Evolutionary conservation across 2,329 filamentous ascomycete genomes (phyloP), one percentile per base, ranked within the genome.

Genomic region (Arthroderma sp.): DNA sequence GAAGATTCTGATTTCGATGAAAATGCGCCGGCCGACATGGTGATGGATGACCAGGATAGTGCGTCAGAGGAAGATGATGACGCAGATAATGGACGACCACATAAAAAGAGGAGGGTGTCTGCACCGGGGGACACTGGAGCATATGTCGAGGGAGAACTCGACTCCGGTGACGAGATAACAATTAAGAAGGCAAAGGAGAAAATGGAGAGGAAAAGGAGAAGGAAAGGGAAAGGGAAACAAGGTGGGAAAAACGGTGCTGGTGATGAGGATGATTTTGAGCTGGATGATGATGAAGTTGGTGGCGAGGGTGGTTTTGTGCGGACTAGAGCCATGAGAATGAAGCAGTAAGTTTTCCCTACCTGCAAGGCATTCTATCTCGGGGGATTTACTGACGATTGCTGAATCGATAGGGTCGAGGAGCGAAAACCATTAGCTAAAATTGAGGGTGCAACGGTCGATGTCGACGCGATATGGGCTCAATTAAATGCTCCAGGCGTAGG

Each of bases 91-190:
- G 52, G 56, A 15, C 52, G 53, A 34, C 57, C 62, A 2, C 58
- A 57, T 15, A 68, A 64, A 46, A 61, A 63, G 47, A 58, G 58
- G 31, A 69, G 66, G 47, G 58, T 56, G 4, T 45, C 43, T 9
- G 58, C 51, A 51, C 65, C 56, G 49, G 58, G 38, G 42, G 55
- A 46, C 31, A 54, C 52, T 9, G 57, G 57, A 42, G 46, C 44
- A 32, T 50, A 48, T 27, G 48, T 45, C 4, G 61, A 61, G 6
- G 59, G 60, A 4, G 69, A 66, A 33, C 57, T 75, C 3, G 70
- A 75, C 47, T 75, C 73, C 6, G 74, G 74, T 3, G 74, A 77
- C 51, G 74, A 77, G 52, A 68, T 61, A 5, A 75, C 70, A n/a
- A 74, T 77, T 36, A 61, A 61, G 44, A 72, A 69, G 49, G 67